Evolutionary conservation across 805 yeast genomes (phyloP).

Genomic region (Candida namnaoensis): DNA sequence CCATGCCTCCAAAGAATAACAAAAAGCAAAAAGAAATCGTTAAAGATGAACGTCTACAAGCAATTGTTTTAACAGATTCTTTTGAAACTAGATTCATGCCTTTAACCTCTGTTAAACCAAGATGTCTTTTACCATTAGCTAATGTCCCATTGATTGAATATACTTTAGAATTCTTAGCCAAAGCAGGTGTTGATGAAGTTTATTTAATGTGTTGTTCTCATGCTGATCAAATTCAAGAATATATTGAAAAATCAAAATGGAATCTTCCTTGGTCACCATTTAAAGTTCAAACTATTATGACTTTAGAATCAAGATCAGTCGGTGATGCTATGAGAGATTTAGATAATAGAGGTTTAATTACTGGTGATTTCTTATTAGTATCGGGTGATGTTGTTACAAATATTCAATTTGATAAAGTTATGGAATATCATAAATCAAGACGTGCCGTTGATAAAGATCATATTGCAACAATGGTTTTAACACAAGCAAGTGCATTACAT

Average conservation of each 20-base stretch:
- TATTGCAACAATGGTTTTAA: constrained; percentile 87
- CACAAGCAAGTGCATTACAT: constrained; percentile 78
- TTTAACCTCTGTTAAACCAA: constrained; percentile 71
- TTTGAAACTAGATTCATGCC: constrained; percentile 93
- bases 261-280: constrained; percentile 66
- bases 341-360: constrained; percentile 82
- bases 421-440: constrained; percentile 65
- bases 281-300: constrained; percentile 66
- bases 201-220: constrained; percentile 85
- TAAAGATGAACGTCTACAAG: constrained; percentile 76
- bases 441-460: constrained; percentile 78
- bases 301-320: constrained; percentile 82
- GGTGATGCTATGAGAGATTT: constrained; percentile 98
- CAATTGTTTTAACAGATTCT: constrained; percentile 90
- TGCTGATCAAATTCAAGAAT: constrained; percentile 79
- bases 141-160: constrained; percentile 92
- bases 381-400: constrained; percentile 96
- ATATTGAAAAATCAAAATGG: constrained; percentile 74
- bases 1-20: constrained; percentile 38
- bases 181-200: constrained; percentile 85
- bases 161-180: constrained; percentile 88
- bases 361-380: constrained; percentile 82
- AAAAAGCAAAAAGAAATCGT: constrained; percentile 46
- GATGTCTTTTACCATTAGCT: constrained; percentile 88
- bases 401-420: constrained; percentile 65